Evolutionary conservation across 2,329 filamentous ascomycete species (phyloP), one percentile per base, ranked within the genome.

Genomic region (Pseudovirgaria hyperparasitica): DNA sequence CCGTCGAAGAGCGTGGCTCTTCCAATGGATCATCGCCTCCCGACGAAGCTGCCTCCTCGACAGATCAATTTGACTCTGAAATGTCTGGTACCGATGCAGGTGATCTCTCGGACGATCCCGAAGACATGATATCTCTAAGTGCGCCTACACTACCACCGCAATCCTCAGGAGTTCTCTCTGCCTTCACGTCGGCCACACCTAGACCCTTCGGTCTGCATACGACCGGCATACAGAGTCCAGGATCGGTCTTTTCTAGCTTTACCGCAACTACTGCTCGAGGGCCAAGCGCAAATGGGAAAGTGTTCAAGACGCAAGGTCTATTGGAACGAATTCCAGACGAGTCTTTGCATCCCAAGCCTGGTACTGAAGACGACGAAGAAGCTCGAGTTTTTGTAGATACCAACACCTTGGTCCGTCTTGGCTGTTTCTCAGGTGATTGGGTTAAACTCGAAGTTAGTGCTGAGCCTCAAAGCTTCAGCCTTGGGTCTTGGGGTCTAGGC

Each of bases 361-460:
- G 65, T 1, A 70, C 74, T 15, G 85, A 94, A 34, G 90, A 98
- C 34, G 85, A 93, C 38, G 79, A 92, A 41, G 73, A 78, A 40
- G 76, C 82, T 2, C 75, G 90, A 25, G 70, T 96, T 2, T 98
- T 87, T 44, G 86, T 98, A 5, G 85, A 94, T 42, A 78, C 92
- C 6, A 76, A 72, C 31, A 82, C 82, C 2, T 57, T 98, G 12
- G 78, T 82, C 9, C 85, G 86, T 40, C 78, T 98, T 28, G 86
- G 87, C 10, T 96, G 87, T 52, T 98, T 98, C 48, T 96, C 87
- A 1, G 90, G 90, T 16, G 90, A 98, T 47, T 98, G 90, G 90
- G 84, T 93, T 8, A 76, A 79, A 13, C 64, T 94, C 8, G 84
- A 93, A 55, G 67, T 72, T 5, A 70, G 81, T 0, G 69, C 80